A percentile compares a stretch with the other conserved stretches of the same genome.
Conservation (phyloP, 371 early-diverging fungal genomes). For the Zychaea mexicana region DNA sequence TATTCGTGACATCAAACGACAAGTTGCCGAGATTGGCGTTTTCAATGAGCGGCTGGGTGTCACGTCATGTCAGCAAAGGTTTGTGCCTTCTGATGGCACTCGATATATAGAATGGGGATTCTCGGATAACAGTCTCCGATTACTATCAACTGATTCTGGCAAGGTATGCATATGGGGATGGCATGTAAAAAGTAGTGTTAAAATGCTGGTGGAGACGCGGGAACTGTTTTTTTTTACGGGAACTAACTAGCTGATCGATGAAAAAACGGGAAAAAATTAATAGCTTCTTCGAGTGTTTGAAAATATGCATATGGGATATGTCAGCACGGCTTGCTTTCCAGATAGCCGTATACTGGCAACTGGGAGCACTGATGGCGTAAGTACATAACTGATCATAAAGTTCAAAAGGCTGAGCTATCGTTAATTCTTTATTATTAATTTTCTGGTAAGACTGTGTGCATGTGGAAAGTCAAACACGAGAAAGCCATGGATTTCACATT, state of each 20-base stretch:
- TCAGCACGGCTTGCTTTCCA: slow-evolving; percentile 68
- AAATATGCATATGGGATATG: slow-evolving; percentile 69
- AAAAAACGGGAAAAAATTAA: neutral
- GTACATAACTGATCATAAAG: neutral
- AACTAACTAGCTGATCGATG: no score
- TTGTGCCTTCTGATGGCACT: slow-evolving; percentile 59
- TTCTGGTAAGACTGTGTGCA: slow-evolving; percentile 58
- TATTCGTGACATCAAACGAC: slow-evolving; percentile 56
- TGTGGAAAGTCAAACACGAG: slow-evolving; percentile 59
- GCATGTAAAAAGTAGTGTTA: no score
- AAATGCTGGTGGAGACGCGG: no score
- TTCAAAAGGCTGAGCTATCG: no score
- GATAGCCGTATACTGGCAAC: slow-evolving; percentile 72
- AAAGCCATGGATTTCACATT: slow-evolving; percentile 53
- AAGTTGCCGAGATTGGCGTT: slow-evolving; percentile 55
- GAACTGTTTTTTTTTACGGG: neutral
- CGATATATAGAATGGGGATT: slow-evolving; percentile 79
- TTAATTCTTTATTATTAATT: no score
- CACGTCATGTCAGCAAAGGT: slow-evolving; percentile 50
- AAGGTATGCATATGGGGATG: slow-evolving; percentile 39
- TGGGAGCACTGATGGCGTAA: slow-evolving; percentile 71
- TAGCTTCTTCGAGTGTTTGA: slow-evolving; percentile 68
- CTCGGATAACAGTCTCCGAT: slow-evolving; percentile 67
- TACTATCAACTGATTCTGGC: slow-evolving; percentile 62
- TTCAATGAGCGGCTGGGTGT: slow-evolving; percentile 53